phyloP scores from a whole-genome alignment of 352 stramenopile genomes.

The Aphanomyces cochlioides region DNA sequence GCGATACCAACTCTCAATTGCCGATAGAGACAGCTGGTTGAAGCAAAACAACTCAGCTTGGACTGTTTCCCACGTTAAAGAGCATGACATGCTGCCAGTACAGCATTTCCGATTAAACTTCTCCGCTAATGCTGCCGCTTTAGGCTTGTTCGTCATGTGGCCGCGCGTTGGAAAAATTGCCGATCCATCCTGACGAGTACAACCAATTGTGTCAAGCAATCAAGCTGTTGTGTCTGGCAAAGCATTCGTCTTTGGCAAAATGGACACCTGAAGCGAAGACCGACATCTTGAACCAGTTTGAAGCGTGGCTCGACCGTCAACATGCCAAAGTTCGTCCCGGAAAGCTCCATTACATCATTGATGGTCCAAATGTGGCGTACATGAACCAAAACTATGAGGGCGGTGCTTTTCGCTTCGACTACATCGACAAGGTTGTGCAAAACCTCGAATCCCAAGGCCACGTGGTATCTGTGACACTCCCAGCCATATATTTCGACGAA shows the following conservation, averaged over 20 bases:
- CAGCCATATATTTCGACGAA: constrained; percentile 32
- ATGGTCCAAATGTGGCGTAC: constrained; percentile 98
- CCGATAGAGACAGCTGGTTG: neutral
- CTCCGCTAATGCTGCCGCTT: too few species aligned
- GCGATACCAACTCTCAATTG: constrained; percentile 15
- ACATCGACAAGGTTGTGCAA: constrained; percentile 90
- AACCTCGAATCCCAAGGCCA: constrained; percentile 80
- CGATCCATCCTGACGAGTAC: constrained; percentile 41
- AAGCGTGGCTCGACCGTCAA: constrained; percentile 52
- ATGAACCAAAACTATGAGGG: constrained; percentile 94
- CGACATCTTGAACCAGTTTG: constrained; percentile 65
- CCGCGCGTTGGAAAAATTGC: neutral
- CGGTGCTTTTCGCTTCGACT: constrained; percentile 91
- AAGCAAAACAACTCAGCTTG: too few species aligned
- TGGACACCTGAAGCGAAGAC: constrained; percentile 31
- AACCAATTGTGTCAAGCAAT: constrained; percentile 51
- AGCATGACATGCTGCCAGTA: too few species aligned
- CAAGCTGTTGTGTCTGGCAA: constrained; percentile 47
- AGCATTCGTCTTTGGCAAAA: constrained; percentile 31
- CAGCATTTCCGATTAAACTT: too few species aligned
- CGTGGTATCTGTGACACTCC: constrained; percentile 74
- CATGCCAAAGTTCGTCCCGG: constrained; percentile 31
- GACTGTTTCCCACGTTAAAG: too few species aligned
- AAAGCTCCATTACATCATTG: constrained; percentile 86
- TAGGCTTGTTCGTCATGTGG: neutral